Base-by-base conservation (phyloP, 257 asterid species). In the Verbascum thapsus region DNA sequence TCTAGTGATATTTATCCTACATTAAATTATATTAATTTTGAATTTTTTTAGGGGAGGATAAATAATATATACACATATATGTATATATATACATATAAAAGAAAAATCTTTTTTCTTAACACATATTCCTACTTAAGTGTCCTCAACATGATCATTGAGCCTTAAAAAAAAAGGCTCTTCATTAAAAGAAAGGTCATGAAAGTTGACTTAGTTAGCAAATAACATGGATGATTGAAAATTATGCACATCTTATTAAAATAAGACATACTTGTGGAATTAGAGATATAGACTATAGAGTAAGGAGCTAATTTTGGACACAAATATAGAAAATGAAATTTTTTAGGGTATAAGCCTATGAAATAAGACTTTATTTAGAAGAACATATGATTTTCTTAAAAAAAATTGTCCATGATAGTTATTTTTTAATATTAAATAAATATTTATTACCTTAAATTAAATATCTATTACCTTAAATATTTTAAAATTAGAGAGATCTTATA, bases 211-310 rank as follows among this genome's bases (percentile, higher is more conserved):
- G 62, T 42, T 61, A 47, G 61, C 66, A 56, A 54, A 74, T 73
- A 73, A 67, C 78, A 73, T 73, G 78, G 69, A n/a, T 42, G 47
- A 38, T 60, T 59, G n/a, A n/a, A 70, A 12, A 39, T 39, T 4
- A 12, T 9, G 10, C n/a, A 8, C 44, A 39, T n/a, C n/a, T 39
- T 12, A 8, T 0, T 0, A 39, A 8, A 2, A 39, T 39, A 12
- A 39, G 44, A 7, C 10, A 12, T 5, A 19, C 26, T 47, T 17
- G 23, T 47, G 35, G 15, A 2, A 17, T 30, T 8, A 50, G 35
- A 50, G 16, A 53, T n/a, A n/a, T n/a, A n/a, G n/a, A n/a, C n/a
- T 10, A 32, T 30, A 9, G 40, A 38, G 15, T n/a, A 9, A 48
- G n/a, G 61, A 44, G 66, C 41, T 54, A 57, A 49, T n/a, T 49